These are phyloP conservation scores for Paramecium biaurelia DNA, from an alignment of 73 alveolate species.

Conservation along the genomic window DNA sequence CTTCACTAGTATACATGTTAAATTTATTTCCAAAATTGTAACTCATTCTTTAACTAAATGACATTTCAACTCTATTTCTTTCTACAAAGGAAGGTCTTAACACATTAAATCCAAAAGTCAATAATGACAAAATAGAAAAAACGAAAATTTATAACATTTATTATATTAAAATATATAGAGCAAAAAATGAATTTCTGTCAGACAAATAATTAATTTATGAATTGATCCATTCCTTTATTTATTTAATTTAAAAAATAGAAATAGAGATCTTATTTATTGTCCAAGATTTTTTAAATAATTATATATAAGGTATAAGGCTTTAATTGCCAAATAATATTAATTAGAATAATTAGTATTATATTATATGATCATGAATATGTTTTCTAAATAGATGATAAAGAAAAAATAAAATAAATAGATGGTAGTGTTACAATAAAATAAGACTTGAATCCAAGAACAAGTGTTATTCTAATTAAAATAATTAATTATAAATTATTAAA, in stretches of 20 bases:
- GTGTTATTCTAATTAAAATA: slow-evolving; percentile 65
- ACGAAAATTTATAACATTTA: not conserved
- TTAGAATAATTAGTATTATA: no score
- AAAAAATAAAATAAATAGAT: not conserved
- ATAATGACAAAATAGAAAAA: not conserved
- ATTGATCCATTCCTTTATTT: no score
- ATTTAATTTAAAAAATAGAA: no score
- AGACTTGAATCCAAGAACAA: slow-evolving; percentile 98
- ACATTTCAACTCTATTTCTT: slow-evolving; percentile 9
- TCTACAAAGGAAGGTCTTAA: not conserved
- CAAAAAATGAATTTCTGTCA: not conserved
- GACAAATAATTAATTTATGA: not conserved
- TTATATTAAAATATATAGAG: not conserved
- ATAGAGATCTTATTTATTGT: not conserved
- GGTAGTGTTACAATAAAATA: slow-evolving; percentile 90
- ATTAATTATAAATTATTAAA: slow-evolving; percentile 59
- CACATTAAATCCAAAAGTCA: not conserved
- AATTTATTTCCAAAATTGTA: not conserved
- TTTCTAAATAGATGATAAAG: no score
- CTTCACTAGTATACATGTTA: not conserved
- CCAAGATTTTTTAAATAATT: no score
- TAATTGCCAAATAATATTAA: no score
- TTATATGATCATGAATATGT: no score
- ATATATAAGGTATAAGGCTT: no score
- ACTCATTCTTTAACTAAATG: slow-evolving; percentile 17